These are phyloP conservation scores for Setomelanomma holmii DNA, from an alignment of 2,329 filamentous ascomycete genomes.

Conservation along the genomic window DNA sequence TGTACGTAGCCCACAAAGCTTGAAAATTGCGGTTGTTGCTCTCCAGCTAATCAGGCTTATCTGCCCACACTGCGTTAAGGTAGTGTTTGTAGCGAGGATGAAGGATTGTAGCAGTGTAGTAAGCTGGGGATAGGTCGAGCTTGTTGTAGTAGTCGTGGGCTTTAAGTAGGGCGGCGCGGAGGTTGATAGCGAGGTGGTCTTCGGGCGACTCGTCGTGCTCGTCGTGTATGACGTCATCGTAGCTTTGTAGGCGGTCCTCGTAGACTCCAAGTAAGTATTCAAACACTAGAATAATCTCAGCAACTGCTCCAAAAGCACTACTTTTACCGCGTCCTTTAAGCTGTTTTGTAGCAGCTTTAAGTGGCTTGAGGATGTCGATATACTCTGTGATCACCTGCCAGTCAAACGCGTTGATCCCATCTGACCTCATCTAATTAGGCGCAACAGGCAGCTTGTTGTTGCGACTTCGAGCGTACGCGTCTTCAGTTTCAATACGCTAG, in stretches of 20 bases:
- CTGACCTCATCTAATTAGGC: not conserved
- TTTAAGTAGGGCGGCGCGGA: too few species aligned
- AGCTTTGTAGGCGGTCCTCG: not conserved
- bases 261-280: not conserved
- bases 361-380: not conserved
- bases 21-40: not conserved
- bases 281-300: not conserved
- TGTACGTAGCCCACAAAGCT: not conserved
- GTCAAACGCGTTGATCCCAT: not conserved
- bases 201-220: not conserved
- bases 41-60: not conserved
- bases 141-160: too few species aligned
- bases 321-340: slow-evolving; percentile 1
- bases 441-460: too few species aligned
- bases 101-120: not conserved
- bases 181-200: not conserved
- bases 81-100: not conserved
- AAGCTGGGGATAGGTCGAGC: too few species aligned
- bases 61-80: not conserved
- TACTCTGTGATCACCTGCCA: slow-evolving; percentile 3
- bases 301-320: not conserved
- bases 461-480: too few species aligned
- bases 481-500: not conserved
- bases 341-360: slow-evolving; percentile 1
- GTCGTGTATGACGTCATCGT: not conserved